phyloP scores from a whole-genome alignment of 1,284 basidiomycete species.

The Leccinum pallidistipes region DNA sequence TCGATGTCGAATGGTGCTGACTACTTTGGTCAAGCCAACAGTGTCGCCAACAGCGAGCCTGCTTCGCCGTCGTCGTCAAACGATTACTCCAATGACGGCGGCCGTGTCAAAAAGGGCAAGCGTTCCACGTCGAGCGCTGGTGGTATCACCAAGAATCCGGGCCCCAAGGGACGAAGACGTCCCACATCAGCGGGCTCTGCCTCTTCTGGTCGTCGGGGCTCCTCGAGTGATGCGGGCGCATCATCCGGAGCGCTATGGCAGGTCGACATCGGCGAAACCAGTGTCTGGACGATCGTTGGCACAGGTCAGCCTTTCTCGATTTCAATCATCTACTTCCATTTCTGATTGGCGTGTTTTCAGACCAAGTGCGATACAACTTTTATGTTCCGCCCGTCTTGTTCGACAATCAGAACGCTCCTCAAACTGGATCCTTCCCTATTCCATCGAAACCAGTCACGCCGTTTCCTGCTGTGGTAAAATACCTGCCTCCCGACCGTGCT shows the following conservation, averaged over 20 bases:
- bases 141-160: conserved; percentile 58
- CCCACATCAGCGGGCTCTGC: conserved; percentile 75
- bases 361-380: conserved; percentile 89
- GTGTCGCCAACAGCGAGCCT: conserved; percentile 58
- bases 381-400: conserved; percentile 85
- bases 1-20: conserved; percentile 55
- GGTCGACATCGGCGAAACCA: conserved; percentile 85
- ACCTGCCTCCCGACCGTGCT: conserved; percentile 81
- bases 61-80: conserved; percentile 62
- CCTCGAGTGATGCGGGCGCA: conserved; percentile 61
- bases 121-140: conserved; percentile 73
- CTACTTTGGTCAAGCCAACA: conserved; percentile 54
- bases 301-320: conserved; percentile 55
- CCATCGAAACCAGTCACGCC: conserved; percentile 84
- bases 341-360: conserved; percentile 38
- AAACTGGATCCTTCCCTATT: conserved; percentile 68
- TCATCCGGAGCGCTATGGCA: conserved; percentile 83
- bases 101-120: conserved; percentile 75
- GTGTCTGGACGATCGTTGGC: conserved; percentile 92
- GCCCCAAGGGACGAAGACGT: conserved; percentile 62
- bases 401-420: conserved; percentile 68
- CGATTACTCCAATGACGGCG: conserved; percentile 81
- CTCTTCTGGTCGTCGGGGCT: conserved; percentile 61
- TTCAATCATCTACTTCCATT: conserved; percentile 1
- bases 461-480: conserved; percentile 82